These are phyloP conservation scores for Harringtonia aguacate DNA, from an alignment of 2,329 filamentous ascomycete species.

Conservation along the genomic window DNA sequence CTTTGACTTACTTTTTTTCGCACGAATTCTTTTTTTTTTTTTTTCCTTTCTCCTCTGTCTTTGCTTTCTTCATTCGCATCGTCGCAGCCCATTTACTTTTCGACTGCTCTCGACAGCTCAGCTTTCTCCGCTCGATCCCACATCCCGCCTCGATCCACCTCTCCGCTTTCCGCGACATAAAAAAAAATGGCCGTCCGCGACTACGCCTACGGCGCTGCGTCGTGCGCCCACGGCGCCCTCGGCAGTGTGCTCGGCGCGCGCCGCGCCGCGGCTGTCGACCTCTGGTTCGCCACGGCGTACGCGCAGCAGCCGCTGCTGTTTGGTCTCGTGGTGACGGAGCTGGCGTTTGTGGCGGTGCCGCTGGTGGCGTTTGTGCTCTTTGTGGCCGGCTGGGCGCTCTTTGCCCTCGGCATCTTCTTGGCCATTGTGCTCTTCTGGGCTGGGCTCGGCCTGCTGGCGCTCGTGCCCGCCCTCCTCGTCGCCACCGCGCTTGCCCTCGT, in stretches of 20 bases:
- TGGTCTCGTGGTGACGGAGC: conserved; percentile 4
- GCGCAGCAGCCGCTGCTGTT: conserved; percentile 7
- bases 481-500: conserved; percentile 5
- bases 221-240: neutral
- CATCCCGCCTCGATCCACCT: neutral
- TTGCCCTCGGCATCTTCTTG: conserved; percentile 9
- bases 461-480: conserved; percentile 9
- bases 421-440: conserved; percentile 11
- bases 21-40: neutral
- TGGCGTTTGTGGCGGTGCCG: conserved; percentile 6
- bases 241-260: conserved; percentile 1
- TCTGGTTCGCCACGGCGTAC: conserved; percentile 1
- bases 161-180: neutral
- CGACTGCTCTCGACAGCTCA: neutral
- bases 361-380: conserved; percentile 6
- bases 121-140: neutral
- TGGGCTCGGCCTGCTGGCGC: conserved; percentile 8
- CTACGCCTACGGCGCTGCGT: neutral
- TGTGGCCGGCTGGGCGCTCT: conserved; percentile 7
- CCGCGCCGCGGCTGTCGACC: neutral
- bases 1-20: neutral
- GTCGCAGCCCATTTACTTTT: neutral
- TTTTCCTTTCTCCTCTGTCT: neutral
- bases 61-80: neutral
- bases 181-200: conserved; percentile 3